phyloP scores from a whole-genome alignment of 1,284 basidiomycete species.

The Marasmius sp. region DNA sequence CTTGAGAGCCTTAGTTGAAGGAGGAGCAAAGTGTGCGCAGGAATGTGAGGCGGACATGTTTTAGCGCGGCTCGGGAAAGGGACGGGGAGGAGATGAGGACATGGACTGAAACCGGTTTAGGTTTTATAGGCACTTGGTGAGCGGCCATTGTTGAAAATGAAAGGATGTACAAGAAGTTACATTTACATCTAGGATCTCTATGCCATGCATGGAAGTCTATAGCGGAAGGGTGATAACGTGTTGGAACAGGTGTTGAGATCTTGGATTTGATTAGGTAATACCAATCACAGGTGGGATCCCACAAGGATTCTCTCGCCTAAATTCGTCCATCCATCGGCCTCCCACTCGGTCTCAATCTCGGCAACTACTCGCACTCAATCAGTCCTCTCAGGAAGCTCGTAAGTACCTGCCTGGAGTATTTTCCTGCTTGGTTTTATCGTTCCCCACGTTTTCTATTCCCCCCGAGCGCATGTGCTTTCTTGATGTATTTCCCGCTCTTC shows the following conservation, averaged over 20 bases:
- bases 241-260: not conserved
- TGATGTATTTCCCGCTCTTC: not conserved
- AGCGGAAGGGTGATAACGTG: not conserved
- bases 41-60: conserved; percentile 33
- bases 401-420: not conserved
- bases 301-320: not conserved
- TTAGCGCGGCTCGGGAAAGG: conserved; percentile 1
- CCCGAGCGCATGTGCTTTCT: not conserved
- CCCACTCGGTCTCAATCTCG: conserved; percentile 2
- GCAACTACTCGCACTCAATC: not conserved
- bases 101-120: conserved; percentile 17
- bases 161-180: conserved; percentile 2
- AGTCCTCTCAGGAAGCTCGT: not conserved
- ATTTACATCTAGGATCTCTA: not conserved
- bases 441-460: not conserved
- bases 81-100: conserved; percentile 11
- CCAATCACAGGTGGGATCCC: not conserved
- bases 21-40: conserved; percentile 37
- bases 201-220: conserved; percentile 1
- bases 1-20: conserved; percentile 39
- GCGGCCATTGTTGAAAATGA: conserved; percentile 7
- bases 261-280: not conserved
- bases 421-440: not conserved
- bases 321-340: not conserved
- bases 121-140: conserved; percentile 10